Base-by-base conservation (phyloP, 1,284 basidiomycete genomes). In the Ceratobasidium papillatum region DNA sequence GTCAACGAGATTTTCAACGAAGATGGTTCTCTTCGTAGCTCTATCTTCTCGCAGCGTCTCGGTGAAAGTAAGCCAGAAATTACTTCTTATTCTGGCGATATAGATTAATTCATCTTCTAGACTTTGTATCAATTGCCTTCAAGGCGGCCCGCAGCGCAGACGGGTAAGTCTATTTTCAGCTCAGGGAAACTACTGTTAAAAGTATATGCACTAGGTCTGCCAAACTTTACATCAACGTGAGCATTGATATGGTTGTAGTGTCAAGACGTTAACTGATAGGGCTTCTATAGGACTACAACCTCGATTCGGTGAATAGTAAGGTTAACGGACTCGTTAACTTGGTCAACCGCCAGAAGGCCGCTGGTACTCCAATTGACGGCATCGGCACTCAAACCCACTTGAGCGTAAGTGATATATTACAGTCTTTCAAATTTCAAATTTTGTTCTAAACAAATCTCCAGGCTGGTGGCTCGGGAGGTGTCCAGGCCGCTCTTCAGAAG, bases 311-410 rank as follows among this genome's bases (percentile, higher is more conserved):
- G 1, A 72, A 72, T 43, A 36, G n/a, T 25, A 72, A 72, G 45
- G 25, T 72, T 30, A 72, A 72, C 9, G 68, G 56, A 5, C 41
- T 72, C 14, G 68, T 72, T 8, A 17, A 12, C 0, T 43, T 72
- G 19, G 68, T 72, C 30, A 72, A 72, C 30, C 54, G 68, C 43
- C 54, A 72, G 45, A 72, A 61, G 30, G 27, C 30, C 19, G 54
- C 51, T 3, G 66, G 66, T 17, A 58, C 52, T 27, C 66, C 54
- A 0, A 58, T 69, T 7, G 51, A 69, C 38, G 66, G 66, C 58
- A 81, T 84, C 59, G 83, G 83, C 64, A 79, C 81, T 11, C 82
- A 84, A 73, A 77, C 78, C 61, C 82, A 83, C 75, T 77, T 83
- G 38, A 77, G 56, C 9, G 80, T 81, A 25, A 69, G 54, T 63